Evolutionary conservation across 805 yeast genomes (phyloP), one percentile per base, ranked within the genome.

Genomic region (Soucietia sequanensis): DNA sequence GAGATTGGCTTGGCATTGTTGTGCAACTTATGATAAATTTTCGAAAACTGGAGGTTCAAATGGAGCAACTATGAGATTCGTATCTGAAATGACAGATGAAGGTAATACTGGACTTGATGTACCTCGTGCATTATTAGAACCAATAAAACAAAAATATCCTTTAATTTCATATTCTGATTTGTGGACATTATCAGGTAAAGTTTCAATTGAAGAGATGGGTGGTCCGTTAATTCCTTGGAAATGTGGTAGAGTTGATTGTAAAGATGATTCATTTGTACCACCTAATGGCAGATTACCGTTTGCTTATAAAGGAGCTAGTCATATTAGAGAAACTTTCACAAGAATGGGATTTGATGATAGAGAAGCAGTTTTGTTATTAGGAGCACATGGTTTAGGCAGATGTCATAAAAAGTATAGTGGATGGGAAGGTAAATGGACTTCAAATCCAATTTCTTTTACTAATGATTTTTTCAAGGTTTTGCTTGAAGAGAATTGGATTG

Each of bases 351-450:
- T 84, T 50, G 68, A 64, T 43, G 90, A 81, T 44, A 75, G 76
- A 53, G 91, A 86, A 53, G 77, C 81, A 27, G 93, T 83, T 27
- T 81, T 84, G 7, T 55, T 86, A 34, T 66, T 82, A 37, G 85
- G 84, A 18, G 90, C 90, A 2, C 95, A 86, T 59, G 74, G 80
- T 14, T 60, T 85, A 28, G 95, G 95, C 23, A 72, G 86, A 37
- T 83, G 93, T 47, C 95, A 86, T 56, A 68, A 76, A 38, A 56
- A 71, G 44, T 76, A 80, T 41, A 76, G 88, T 15, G 95, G 95
- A 2, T 88, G 71, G 65, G 93, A 84, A 45, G 95, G 95, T 10
- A 89, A 91, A 42, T 87, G 95, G 95, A 90, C 91, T 24, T 83
- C 82, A 36, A 76, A 84, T 25, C 87, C 93, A 36, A 84, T 83